Evolutionary conservation across 352 stramenopile genomes (phyloP), one percentile per base, ranked within the genome.

Genomic region (Phytophthora hybrid): DNA sequence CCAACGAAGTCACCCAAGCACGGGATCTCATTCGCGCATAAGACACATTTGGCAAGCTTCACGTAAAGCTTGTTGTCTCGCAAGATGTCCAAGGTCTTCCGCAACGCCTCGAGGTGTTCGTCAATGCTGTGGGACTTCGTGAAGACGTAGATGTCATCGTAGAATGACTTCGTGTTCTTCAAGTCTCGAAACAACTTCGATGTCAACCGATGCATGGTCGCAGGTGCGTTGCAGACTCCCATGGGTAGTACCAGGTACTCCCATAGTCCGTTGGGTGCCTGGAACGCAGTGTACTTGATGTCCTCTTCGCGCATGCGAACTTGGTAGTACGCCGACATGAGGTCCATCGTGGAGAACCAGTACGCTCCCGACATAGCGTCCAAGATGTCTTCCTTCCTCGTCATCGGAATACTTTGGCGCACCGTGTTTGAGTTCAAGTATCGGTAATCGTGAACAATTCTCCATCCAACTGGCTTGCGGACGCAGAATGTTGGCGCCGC

Each of bases 221-320:
- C 47, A 11, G 46, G 47, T 3, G 41, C n/a, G 19, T 52, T 46
- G 13, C 54, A 44, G n/a, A 47, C 52, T 31, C 44, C 39, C 44
- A 59, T 54, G 1, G 54, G 54, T 2, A 62, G 3, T 1, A 58
- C 63, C 3, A 70, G 31, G 16, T 56, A 71, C 13, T 1, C 21
- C 7, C 57, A 59, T 0, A 77, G 55, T 59, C 64, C 44, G 4
- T 65, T 63, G 0, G 55, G 0, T 0, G 64, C 53, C 19, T 51
- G 32, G 5, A 78, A 74, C 1, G 72, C 72, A 0, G 66, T 79
- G 57, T 57, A 66, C 39, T 55, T 44, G 21, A 79, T 73, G 31
- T 79, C 66, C 32, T 69, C 18, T 3, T 70, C 54, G 8, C 57
- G 49, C 71, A 80, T 79, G 9, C 65, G 54, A 1, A 79, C 67